Conservation (phyloP, 257 asterid genomes). For the Solanum tarapatanum region DNA sequence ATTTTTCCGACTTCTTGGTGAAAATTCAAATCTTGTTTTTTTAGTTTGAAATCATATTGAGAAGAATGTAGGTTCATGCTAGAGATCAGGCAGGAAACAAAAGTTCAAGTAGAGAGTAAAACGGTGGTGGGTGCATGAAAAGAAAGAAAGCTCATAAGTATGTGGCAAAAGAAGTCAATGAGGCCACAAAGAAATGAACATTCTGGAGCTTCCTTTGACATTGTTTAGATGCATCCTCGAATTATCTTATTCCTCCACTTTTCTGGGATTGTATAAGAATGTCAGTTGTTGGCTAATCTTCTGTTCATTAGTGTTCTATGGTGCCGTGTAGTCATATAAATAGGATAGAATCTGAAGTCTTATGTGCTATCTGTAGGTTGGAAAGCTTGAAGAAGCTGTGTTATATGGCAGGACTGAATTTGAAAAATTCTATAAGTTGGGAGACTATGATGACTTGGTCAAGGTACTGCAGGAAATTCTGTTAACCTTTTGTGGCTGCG, state of each 20-base stretch:
- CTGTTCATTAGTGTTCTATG: not conserved
- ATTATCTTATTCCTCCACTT: not conserved
- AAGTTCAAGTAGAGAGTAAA: not conserved
- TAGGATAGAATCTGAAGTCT: not conserved
- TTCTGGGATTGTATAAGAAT: not conserved
- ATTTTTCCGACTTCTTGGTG: not conserved
- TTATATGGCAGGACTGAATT: slow-evolving; percentile 62
- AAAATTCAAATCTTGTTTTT: not conserved
- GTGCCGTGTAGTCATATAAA: not conserved
- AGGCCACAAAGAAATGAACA: not conserved
- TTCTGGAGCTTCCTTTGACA: not conserved
- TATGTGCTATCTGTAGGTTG: slow-evolving; percentile 31
- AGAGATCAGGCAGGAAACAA: not conserved
- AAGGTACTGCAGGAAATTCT: slow-evolving; percentile 36
- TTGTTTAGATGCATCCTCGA: not conserved
- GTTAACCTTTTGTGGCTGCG: not conserved
- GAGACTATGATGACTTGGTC: slow-evolving; percentile 57
- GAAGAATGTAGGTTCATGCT: not conserved
- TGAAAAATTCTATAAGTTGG: slow-evolving; percentile 46
- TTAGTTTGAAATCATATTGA: not conserved
- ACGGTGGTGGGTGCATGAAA: not conserved
- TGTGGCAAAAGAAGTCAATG: not conserved
- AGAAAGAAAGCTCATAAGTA: not conserved
- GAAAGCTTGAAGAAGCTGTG: slow-evolving; percentile 72
- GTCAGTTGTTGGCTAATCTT: not conserved